These are phyloP conservation scores for Aureobasidium sp. DNA, from an alignment of 2,329 filamentous ascomycete species.

Conservation along the genomic window DNA sequence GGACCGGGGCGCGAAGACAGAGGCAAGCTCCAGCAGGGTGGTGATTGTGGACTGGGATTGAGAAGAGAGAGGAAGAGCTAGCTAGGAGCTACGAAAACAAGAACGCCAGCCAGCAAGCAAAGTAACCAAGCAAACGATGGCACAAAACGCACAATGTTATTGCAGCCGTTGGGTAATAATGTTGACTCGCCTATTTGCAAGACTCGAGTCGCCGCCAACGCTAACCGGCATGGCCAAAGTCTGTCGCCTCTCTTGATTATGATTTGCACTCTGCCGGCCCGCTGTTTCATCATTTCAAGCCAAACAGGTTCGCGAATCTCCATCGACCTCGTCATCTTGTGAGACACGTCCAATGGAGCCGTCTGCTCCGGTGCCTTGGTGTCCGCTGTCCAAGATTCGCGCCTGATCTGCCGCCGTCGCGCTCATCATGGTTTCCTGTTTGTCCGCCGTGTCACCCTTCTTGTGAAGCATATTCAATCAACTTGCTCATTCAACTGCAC, in stretches of 20 bases:
- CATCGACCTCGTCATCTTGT: slow-evolving; percentile 1
- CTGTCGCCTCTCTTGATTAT: slow-evolving; percentile 7
- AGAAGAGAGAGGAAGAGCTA: slow-evolving; percentile 4
- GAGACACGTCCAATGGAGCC: slow-evolving; percentile 5
- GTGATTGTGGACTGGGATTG: neutral
- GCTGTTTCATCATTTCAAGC: slow-evolving; percentile 8
- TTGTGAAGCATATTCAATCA: neutral
- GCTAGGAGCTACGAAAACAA: neutral
- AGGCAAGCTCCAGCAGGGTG: neutral
- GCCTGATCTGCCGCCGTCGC: neutral
- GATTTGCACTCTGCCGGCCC: slow-evolving; percentile 1
- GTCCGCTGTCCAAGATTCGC: neutral
- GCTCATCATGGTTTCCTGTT: neutral
- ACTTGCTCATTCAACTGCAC: neutral
- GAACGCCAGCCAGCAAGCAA: slow-evolving; percentile 1
- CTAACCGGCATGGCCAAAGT: slow-evolving; percentile 3
- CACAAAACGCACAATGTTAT: slow-evolving; percentile 11
- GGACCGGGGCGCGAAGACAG: neutral
- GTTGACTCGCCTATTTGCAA: slow-evolving; percentile 12
- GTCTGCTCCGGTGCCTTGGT: neutral
- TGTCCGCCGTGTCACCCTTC: neutral
- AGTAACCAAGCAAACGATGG: slow-evolving; percentile 12
- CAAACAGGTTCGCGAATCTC: slow-evolving; percentile 1
- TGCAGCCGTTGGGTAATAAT: slow-evolving; percentile 13
- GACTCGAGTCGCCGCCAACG: slow-evolving; percentile 2